Evolutionary conservation across 176 grass and related monocot genomes (phyloP).

Genomic region (Oropetium thomaeum): DNA sequence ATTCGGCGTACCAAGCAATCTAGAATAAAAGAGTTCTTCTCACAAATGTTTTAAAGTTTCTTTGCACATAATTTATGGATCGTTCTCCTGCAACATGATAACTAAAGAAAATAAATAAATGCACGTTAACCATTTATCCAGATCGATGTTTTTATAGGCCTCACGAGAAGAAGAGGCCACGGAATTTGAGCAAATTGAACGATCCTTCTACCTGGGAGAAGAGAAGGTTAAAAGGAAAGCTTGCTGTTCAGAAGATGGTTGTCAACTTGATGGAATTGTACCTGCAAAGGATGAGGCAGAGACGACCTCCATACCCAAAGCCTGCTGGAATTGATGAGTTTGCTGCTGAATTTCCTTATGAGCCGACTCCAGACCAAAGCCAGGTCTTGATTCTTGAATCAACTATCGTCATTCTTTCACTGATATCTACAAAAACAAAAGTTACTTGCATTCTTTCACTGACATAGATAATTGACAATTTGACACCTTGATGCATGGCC

Average conservation of each 20-base stretch:
- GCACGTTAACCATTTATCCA: constrained; percentile 64
- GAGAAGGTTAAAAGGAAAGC: constrained; percentile 88
- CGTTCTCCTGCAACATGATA: not conserved
- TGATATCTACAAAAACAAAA: not conserved
- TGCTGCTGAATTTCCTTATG: constrained; percentile 77
- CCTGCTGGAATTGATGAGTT: constrained; percentile 55
- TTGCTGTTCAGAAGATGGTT: constrained; percentile 97
- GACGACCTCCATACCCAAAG: constrained; percentile 62
- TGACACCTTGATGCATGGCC: not conserved
- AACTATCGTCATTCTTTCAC: not conserved
- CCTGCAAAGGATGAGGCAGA: constrained; percentile 84
- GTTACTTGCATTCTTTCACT: not conserved
- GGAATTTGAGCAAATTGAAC: constrained; percentile 80
- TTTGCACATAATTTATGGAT: not conserved
- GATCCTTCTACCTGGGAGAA: constrained; percentile 82
- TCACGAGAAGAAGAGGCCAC: constrained; percentile 77
- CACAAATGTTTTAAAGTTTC: not conserved
- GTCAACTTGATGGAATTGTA: constrained; percentile 94
- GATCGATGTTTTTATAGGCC: constrained; percentile 62
- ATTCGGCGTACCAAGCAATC: not conserved
- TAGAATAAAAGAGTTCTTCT: not conserved
- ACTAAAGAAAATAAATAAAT: constrained; percentile 37
- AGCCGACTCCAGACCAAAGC: constrained; percentile 87
- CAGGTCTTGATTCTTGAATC: constrained; percentile 55
- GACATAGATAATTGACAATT: not conserved